Conservation (phyloP, 2,329 filamentous ascomycete genomes). For the Fusarium transvaalense region DNA sequence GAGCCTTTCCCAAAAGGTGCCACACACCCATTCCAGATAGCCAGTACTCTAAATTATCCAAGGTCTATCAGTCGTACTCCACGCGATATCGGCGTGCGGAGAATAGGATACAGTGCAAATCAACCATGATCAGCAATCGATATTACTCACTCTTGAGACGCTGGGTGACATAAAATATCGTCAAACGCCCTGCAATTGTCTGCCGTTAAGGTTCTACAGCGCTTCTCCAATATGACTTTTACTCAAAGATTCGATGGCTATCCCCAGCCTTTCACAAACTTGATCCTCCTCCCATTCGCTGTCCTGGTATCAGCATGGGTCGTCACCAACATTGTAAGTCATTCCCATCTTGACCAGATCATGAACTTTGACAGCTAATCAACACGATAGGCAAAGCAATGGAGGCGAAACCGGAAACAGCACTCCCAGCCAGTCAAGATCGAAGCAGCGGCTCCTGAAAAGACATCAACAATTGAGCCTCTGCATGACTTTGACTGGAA, state of each 20-base stretch:
- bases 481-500: conserved; percentile 35
- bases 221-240: background rate
- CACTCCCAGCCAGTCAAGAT: background rate
- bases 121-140: background rate
- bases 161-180: background rate
- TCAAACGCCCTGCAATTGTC: background rate
- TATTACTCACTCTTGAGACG: background rate
- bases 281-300: conserved; percentile 19
- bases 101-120: conserved; percentile 4
- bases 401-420: conserved; percentile 34
- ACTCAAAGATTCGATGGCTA: background rate
- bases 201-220: background rate
- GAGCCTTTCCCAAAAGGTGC: conserved; percentile 15
- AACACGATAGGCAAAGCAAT: conserved; percentile 33
- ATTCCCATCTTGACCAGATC: background rate
- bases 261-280: conserved; percentile 14
- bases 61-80: conserved; percentile 20
- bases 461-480: conserved; percentile 5
- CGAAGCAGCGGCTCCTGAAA: conserved; percentile 2
- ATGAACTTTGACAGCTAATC: background rate
- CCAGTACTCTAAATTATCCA: conserved; percentile 1
- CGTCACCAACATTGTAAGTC: conserved; percentile 26
- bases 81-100: conserved; percentile 39
- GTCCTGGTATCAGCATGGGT: conserved; percentile 23
- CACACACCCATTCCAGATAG: conserved; percentile 14